phyloP scores from a whole-genome alignment of 208 protist genomes.

The Naegleria lovaniensis region DNA sequence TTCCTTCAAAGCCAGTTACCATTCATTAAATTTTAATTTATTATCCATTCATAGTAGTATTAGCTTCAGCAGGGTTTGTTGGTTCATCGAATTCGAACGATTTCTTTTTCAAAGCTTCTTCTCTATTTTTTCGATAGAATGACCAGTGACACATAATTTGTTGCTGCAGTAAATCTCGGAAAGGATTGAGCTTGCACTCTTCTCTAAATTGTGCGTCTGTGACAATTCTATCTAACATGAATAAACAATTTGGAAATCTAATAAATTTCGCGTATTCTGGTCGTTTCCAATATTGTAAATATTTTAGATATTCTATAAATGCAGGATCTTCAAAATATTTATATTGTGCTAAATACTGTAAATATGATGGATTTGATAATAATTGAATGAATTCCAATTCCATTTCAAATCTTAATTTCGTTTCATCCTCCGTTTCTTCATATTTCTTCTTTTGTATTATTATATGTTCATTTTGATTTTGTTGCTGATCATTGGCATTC shows the following conservation, averaged over 20 bases:
- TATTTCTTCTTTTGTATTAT: not conserved
- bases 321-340: slow-evolving; percentile 19
- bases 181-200: not conserved
- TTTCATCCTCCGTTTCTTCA: slow-evolving; percentile 12
- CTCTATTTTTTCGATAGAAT: slow-evolving; percentile 11
- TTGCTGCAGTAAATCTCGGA: not conserved
- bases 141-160: not conserved
- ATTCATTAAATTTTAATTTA: not conserved
- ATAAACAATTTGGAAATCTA: slow-evolving; percentile 18
- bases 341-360: slow-evolving; percentile 28
- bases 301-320: slow-evolving; percentile 32
- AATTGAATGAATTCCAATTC: slow-evolving; percentile 39
- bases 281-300: slow-evolving; percentile 38
- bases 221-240: slow-evolving; percentile 13
- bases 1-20: not conserved
- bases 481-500: too few relatives aligned
- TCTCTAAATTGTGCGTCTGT: slow-evolving; percentile 9
- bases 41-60: too few relatives aligned
- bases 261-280: slow-evolving; percentile 33
- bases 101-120: not conserved
- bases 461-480: not conserved
- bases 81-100: not conserved
- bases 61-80: not conserved
- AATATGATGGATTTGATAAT: slow-evolving; percentile 31
- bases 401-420: slow-evolving; percentile 17